Evolutionary conservation across 768 basidiomycete genomes (phyloP).

Genomic region (Hortiboletus campestris): DNA sequence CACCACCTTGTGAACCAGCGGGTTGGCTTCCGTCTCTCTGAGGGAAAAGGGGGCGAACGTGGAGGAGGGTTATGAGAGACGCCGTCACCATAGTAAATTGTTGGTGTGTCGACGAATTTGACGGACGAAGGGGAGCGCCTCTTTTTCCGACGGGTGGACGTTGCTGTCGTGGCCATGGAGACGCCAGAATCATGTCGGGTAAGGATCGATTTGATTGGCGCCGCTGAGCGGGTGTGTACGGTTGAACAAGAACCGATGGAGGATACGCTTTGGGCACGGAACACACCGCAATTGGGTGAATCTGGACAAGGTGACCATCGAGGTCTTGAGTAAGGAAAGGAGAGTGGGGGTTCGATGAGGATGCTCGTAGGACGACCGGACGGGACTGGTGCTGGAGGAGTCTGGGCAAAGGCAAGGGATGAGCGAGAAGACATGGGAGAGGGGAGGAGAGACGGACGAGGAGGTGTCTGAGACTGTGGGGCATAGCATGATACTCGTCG

Average conservation of each 20-base stretch:
- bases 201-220: slow-evolving; percentile 54
- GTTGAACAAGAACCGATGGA: slow-evolving; percentile 37
- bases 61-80: slow-evolving; percentile 16
- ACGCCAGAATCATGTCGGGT: slow-evolving; percentile 50
- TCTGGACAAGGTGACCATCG: background rate
- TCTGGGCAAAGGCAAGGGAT: slow-evolving; percentile 12
- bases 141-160: slow-evolving; percentile 25
- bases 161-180: slow-evolving; percentile 38
- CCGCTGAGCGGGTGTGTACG: slow-evolving; percentile 20
- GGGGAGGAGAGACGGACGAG: slow-evolving; percentile 23
- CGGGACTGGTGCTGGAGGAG: slow-evolving; percentile 16
- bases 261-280: slow-evolving; percentile 37
- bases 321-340: too few relatives aligned
- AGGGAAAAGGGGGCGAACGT: slow-evolving; percentile 6
- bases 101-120: slow-evolving; percentile 68
- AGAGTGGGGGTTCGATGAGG: too few relatives aligned
- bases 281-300: slow-evolving; percentile 12
- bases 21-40: slow-evolving; percentile 4
- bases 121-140: slow-evolving; percentile 48
- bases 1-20: slow-evolving; percentile 32
- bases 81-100: slow-evolving; percentile 45
- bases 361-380: too few relatives aligned
- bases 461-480: slow-evolving; percentile 28
- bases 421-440: slow-evolving; percentile 7
- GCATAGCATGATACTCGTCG: slow-evolving; percentile 30